Percentiles rank a stretch among this genome's conserved stretches.
Evolutionary conservation across 768 basidiomycete species (phyloP).

Genomic region (Suillus alpinus): DNA sequence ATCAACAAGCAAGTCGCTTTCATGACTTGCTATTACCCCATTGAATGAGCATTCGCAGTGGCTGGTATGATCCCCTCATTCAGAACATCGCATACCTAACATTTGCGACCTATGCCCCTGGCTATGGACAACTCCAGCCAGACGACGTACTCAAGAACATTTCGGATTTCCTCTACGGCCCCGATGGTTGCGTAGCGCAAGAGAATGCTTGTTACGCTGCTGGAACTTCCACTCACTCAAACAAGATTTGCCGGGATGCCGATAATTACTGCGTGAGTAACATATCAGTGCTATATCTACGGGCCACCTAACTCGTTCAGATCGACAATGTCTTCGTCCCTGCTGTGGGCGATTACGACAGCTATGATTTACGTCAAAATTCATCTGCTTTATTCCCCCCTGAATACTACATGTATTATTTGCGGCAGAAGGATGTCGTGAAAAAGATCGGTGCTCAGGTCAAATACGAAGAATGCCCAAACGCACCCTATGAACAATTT

Average conservation of each 20-base stretch:
- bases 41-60: constrained; percentile 33
- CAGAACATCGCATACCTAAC: constrained; percentile 60
- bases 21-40: not conserved
- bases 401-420: constrained; percentile 50
- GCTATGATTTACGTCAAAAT: constrained; percentile 58
- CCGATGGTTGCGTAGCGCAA: constrained; percentile 52
- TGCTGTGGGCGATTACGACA: constrained; percentile 51
- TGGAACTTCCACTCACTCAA: constrained; percentile 42
- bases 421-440: constrained; percentile 35
- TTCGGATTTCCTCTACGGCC: constrained; percentile 45
- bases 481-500: constrained; percentile 43
- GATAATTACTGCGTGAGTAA: constrained; percentile 55
- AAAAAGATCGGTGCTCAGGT: constrained; percentile 51
- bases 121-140: constrained; percentile 61
- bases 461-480: constrained; percentile 47
- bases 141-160: constrained; percentile 43
- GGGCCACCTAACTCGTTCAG: constrained; percentile 25
- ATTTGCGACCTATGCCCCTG: constrained; percentile 61
- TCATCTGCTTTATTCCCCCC: constrained; percentile 52
- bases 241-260: constrained; percentile 48
- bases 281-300: not conserved
- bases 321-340: constrained; percentile 45
- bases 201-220: constrained; percentile 57
- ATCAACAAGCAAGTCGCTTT: constrained; percentile 50
- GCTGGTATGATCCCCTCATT: constrained; percentile 64